These are phyloP conservation scores for Caloboletus firmus DNA, from an alignment of 1,284 basidiomycete genomes.

Conservation along the genomic window DNA sequence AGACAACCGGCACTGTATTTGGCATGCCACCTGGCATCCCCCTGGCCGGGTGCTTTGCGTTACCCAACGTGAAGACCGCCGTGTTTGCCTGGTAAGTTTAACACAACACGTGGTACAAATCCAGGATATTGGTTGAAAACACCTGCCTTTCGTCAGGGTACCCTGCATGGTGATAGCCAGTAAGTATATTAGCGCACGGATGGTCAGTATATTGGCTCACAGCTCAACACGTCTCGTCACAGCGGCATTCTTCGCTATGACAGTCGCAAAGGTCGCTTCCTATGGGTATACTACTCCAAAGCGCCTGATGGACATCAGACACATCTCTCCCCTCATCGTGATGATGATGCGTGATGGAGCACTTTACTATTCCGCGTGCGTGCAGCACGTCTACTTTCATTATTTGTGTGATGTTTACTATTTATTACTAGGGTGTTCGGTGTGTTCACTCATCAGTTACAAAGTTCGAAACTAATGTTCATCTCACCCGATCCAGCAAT, in stretches of 20 bases:
- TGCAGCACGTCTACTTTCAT: background rate
- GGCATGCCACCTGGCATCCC: background rate
- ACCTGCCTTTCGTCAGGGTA: background rate
- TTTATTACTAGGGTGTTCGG: background rate
- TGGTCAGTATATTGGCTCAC: background rate
- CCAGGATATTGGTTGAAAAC: background rate
- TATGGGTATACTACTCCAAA: background rate
- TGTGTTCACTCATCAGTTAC: background rate
- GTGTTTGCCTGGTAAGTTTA: background rate
- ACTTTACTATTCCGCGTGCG: constrained; percentile 6
- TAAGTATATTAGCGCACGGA: background rate
- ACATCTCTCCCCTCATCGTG: constrained; percentile 4
- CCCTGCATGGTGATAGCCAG: constrained; percentile 5
- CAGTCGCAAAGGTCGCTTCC: background rate
- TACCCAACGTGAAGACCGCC: background rate
- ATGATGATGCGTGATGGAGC: constrained; percentile 10
- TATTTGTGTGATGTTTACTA: background rate
- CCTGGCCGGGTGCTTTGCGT: constrained; percentile 2
- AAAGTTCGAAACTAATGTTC: background rate
- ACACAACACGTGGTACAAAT: no score
- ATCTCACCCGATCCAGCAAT: background rate
- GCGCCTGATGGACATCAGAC: background rate
- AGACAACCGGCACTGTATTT: background rate
- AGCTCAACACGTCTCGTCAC: background rate
- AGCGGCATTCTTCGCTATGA: constrained; percentile 10